Percentiles rank a stretch among this genome's conserved stretches.
Evolutionary conservation across 208 protist genomes (phyloP).

Genomic region (Leishmania major): DNA sequence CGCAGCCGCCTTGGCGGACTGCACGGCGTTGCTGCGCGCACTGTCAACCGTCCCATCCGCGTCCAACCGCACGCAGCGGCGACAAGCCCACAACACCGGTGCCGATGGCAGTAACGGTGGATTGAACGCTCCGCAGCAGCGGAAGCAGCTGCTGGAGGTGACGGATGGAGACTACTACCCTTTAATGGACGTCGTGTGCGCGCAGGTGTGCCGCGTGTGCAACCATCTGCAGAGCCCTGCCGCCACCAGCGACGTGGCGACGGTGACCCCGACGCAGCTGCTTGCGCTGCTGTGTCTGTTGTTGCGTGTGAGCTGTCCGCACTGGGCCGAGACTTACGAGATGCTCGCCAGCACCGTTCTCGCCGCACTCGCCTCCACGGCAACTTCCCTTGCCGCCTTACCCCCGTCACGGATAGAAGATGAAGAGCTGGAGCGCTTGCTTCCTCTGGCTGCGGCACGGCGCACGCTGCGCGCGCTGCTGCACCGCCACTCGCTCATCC

Average conservation of each 20-base stretch:
- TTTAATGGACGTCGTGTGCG: constrained; percentile 41
- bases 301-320: constrained; percentile 44
- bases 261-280: constrained; percentile 6
- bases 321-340: constrained; percentile 63
- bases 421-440: background rate
- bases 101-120: background rate
- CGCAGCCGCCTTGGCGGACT: constrained; percentile 5
- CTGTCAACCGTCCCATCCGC: constrained; percentile 20
- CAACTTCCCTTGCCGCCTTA: background rate
- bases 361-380: constrained; percentile 7
- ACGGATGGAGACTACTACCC: constrained; percentile 58
- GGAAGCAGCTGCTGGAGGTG: constrained; percentile 7
- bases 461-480: constrained; percentile 43
- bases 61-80: constrained; percentile 16
- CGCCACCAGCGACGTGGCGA: background rate
- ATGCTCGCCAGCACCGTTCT: constrained; percentile 38
- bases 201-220: constrained; percentile 25
- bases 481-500: constrained; percentile 58
- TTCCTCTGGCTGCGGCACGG: constrained; percentile 20
- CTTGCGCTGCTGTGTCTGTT: constrained; percentile 24
- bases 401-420: background rate
- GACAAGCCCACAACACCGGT: constrained; percentile 10
- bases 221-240: background rate
- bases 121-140: background rate
- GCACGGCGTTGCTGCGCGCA: constrained; percentile 15